phyloP scores from a whole-genome alignment of 192 early-diverging fungal species.

The Rhizophlyctis rosea region DNA sequence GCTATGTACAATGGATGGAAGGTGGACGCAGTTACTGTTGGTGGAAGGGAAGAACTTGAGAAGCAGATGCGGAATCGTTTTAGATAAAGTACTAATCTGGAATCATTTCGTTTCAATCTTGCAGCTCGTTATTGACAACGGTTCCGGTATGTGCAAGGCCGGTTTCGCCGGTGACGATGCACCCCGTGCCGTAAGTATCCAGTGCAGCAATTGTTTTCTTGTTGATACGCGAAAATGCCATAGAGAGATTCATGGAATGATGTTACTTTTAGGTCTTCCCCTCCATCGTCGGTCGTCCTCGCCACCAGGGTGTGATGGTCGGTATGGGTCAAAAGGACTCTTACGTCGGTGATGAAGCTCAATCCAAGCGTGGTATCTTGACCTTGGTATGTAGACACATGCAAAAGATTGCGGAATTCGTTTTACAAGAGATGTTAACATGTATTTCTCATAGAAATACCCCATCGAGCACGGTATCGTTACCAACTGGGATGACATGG shows the following conservation, averaged over 20 bases:
- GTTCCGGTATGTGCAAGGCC: constrained; percentile 65
- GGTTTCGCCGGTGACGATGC: constrained; percentile 63
- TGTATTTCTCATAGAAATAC: constrained; percentile 56
- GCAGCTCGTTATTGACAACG: constrained; percentile 58
- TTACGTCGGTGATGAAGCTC: constrained; percentile 71
- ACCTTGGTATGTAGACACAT: constrained; percentile 39
- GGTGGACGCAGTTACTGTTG: too few species aligned
- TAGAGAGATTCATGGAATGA: too few species aligned
- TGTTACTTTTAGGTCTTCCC: constrained; percentile 49
- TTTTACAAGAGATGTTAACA: constrained; percentile 5
- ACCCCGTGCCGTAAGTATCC: constrained; percentile 52
- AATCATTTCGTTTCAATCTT: background rate
- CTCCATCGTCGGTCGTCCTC: constrained; percentile 58
- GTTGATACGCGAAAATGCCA: too few species aligned
- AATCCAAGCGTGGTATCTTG: constrained; percentile 62
- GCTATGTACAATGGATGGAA: too few species aligned
- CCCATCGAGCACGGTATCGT: constrained; percentile 75
- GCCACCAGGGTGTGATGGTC: constrained; percentile 58
- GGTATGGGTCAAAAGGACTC: constrained; percentile 70
- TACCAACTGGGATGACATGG: constrained; percentile 78
- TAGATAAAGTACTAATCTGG: too few species aligned
- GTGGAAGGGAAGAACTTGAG: too few species aligned
- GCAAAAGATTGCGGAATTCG: background rate
- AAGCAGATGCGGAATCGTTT: too few species aligned
- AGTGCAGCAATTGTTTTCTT: too few species aligned